Conservation (phyloP, 2,329 filamentous ascomycete species). For the Microcyclosporella mali region DNA sequence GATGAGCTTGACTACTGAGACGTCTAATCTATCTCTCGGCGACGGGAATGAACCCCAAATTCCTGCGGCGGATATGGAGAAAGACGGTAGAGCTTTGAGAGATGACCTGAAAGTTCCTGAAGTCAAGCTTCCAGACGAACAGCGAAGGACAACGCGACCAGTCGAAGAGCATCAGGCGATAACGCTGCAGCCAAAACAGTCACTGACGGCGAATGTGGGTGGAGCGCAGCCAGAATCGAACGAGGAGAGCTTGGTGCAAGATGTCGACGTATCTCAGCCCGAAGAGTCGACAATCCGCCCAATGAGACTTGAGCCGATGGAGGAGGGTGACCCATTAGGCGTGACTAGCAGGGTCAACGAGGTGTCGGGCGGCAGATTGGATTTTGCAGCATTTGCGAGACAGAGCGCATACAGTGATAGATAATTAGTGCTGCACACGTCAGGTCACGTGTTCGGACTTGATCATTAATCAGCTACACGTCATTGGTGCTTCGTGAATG, state of each 20-base stretch:
- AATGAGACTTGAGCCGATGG: not conserved
- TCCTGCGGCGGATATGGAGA: too few species aligned
- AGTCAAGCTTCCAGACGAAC: too few species aligned
- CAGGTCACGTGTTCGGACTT: not conserved
- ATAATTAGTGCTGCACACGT: not conserved
- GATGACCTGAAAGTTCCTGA: too few species aligned
- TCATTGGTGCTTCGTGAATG: not conserved
- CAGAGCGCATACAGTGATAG: constrained; percentile 18
- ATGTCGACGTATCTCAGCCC: too few species aligned
- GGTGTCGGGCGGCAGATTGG: constrained; percentile 4
- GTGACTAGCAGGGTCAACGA: constrained; percentile 4
- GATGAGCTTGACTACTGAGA: not conserved
- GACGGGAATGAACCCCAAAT: not conserved
- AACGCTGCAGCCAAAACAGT: too few species aligned
- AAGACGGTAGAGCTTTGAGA: too few species aligned
- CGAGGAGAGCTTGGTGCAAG: not conserved
- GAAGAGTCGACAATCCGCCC: too few species aligned
- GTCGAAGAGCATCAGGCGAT: too few species aligned
- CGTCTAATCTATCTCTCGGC: constrained; percentile 3
- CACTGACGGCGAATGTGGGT: too few species aligned
- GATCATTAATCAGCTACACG: not conserved
- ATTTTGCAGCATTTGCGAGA: constrained; percentile 17
- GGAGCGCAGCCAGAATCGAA: too few species aligned
- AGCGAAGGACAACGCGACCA: too few species aligned
- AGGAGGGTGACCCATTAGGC: constrained; percentile 12